Percentiles rank a stretch among this genome's conserved stretches.
These are phyloP conservation scores for Aspergillus heteromorphus DNA, from an alignment of 495 filamentous ascomycete species.

Conservation along the genomic window DNA sequence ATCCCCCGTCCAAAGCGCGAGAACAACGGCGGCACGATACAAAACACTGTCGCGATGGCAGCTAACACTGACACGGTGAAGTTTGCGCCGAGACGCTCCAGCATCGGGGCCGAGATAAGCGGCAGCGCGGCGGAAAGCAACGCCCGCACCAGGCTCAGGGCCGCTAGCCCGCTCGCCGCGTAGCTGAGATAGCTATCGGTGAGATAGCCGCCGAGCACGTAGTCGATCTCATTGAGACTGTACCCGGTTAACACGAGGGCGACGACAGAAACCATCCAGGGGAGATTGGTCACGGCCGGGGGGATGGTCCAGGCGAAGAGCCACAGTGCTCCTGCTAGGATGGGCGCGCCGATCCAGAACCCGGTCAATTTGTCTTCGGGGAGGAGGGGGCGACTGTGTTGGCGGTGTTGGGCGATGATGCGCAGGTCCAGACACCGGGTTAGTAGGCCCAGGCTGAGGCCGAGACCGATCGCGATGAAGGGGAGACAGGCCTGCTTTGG, in stretches of 20 bases:
- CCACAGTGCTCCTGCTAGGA: constrained; percentile 43
- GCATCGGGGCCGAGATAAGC: constrained; percentile 44
- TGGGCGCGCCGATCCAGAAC: constrained; percentile 43
- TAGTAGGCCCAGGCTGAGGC: constrained; percentile 38
- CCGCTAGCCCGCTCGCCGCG: constrained; percentile 48
- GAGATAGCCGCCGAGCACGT: constrained; percentile 48
- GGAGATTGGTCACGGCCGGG: constrained; percentile 22
- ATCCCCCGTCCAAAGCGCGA: constrained; percentile 41
- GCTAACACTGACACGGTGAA: constrained; percentile 42
- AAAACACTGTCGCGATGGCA: constrained; percentile 40
- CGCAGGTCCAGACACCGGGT: constrained; percentile 42
- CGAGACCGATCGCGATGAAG: constrained; percentile 44
- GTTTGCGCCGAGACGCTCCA: constrained; percentile 37
- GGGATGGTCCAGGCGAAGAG: constrained; percentile 51
- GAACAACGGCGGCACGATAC: constrained; percentile 41
- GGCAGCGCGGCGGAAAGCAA: constrained; percentile 43
- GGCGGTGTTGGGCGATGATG: constrained; percentile 27
- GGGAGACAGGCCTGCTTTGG: constrained; percentile 39
- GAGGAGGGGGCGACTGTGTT: constrained; percentile 23
- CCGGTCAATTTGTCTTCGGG: constrained; percentile 51
- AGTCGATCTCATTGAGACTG: constrained; percentile 49
- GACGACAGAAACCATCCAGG: constrained; percentile 42
- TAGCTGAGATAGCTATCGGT: constrained; percentile 51
- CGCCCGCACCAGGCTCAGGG: constrained; percentile 43
- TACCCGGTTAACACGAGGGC: constrained; percentile 46